Conservation (phyloP, 176 grass and related monocot species). For the Musa itinerans region DNA sequence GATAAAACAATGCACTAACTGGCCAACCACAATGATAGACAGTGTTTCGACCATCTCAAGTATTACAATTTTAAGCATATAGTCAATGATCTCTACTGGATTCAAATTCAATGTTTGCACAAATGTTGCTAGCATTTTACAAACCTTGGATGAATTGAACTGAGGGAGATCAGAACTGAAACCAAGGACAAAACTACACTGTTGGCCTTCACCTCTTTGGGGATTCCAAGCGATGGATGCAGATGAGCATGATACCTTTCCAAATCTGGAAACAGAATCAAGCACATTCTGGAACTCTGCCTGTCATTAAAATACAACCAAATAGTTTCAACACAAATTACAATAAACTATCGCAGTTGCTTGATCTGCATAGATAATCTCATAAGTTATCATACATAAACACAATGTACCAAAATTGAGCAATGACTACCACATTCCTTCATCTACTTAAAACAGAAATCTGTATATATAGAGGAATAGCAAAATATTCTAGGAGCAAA, state of each 20-base stretch:
- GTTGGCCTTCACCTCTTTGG: constrained; percentile 43
- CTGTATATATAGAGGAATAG: too few species aligned
- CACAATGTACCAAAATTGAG: too few species aligned
- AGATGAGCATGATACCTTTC: constrained; percentile 51
- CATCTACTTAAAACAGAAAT: too few species aligned
- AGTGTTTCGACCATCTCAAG: background rate
- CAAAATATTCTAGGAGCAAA: too few species aligned
- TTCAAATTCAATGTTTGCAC: too few species aligned
- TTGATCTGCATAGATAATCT: too few species aligned
- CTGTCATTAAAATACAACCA: constrained; percentile 29
- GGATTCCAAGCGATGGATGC: constrained; percentile 80
- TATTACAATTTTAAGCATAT: background rate
- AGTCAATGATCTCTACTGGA: background rate
- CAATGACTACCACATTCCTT: too few species aligned
- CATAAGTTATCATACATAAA: too few species aligned
- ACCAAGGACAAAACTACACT: constrained; percentile 79
- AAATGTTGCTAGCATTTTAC: background rate
- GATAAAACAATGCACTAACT: background rate
- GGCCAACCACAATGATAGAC: background rate
- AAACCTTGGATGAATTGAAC: constrained; percentile 83
- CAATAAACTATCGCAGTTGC: background rate
- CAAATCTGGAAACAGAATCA: constrained; percentile 59
- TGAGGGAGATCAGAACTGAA: constrained; percentile 79
- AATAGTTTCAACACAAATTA: background rate
- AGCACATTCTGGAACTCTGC: constrained; percentile 83